Evolutionary conservation across 2,329 filamentous ascomycete genomes (phyloP), one percentile per base, ranked within the genome.

Genomic region (Monilinia vaccinii-corymbosi): DNA sequence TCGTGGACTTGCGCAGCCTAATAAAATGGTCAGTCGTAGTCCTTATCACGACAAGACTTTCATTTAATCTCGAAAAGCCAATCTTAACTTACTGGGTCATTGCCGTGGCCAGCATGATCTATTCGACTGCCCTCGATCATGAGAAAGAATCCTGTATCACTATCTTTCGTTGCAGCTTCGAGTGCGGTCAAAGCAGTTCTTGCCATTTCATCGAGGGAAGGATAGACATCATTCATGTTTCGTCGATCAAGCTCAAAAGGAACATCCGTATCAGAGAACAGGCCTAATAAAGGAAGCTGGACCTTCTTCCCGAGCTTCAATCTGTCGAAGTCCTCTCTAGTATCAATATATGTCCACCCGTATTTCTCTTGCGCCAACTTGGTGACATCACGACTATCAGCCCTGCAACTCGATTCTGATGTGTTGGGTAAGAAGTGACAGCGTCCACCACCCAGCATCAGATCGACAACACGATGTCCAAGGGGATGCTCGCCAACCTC

Each of bases 51-150:
- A 23, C 11, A 34, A 32, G 13, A 4, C 2, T 9, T 11, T 42
- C 9, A 14, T 25, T 14, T 42, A 18, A 14, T 49, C n/a, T 50
- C 28, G 25, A 44, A 16, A 21, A 13, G 18, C 44, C 7, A 2
- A 44, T 44, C 18, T n/a, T 4, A 44, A 55, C 57, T 44, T 47
- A 60, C 89, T 0, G 89, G 89, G 68, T 94, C 89, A 67, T 94
- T 94, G 64, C 82, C 83, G 71, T 94, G 89, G 8, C 91, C 94
- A 4, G 94, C 93, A 72, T 99, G 94, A 70, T 99, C 94, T 68
- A 99, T 97, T 46, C 94, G 82, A 68, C 90, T 96, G 5, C 92
- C 94, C 74, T 99, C 94, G 63, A 99, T 95, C 93, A 99, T 96
- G 68, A 99, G 79, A 75, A 99, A 99, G 79, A 97, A 99, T 5